Conservation (phyloP, 306 rosid genomes). For the Vicia faba region DNA sequence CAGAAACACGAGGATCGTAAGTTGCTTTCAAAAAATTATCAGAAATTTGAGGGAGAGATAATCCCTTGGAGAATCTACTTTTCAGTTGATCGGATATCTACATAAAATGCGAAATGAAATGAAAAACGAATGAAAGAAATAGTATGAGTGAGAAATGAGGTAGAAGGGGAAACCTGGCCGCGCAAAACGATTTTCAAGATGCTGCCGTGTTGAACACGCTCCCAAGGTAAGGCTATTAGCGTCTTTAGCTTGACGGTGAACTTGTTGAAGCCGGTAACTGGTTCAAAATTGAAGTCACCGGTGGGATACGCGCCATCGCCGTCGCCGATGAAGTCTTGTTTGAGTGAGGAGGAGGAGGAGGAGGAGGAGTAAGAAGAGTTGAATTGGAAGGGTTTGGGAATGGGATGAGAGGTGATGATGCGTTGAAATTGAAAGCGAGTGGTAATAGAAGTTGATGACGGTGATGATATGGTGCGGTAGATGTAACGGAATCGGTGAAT, state of each 20-base stretch:
- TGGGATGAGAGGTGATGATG: slow-evolving; percentile 33
- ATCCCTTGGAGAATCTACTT: slow-evolving; percentile 68
- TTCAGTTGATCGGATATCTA: slow-evolving; percentile 84
- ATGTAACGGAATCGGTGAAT: slow-evolving; percentile 9
- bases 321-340: background rate
- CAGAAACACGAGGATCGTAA: slow-evolving; percentile 86
- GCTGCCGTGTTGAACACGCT: slow-evolving; percentile 74
- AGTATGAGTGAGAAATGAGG: background rate
- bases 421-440: slow-evolving; percentile 31
- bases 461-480: background rate
- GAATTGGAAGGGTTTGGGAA: slow-evolving; percentile 37
- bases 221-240: slow-evolving; percentile 82
- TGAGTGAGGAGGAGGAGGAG: slow-evolving; percentile 32
- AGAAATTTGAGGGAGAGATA: slow-evolving; percentile 84
- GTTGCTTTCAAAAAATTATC: slow-evolving; percentile 90
- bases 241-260: slow-evolving; percentile 67
- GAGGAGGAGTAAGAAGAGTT: slow-evolving; percentile 44
- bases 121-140: background rate
- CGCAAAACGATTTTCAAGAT: slow-evolving; percentile 80
- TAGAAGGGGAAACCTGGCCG: slow-evolving; percentile 66
- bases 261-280: slow-evolving; percentile 60
- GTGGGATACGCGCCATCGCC: slow-evolving; percentile 53
- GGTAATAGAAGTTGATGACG: slow-evolving; percentile 4
- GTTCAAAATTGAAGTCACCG: slow-evolving; percentile 65
- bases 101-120: background rate